phyloP scores from a whole-genome alignment of 2,329 filamentous ascomycete species.

The Reticulascus tulasneorum region DNA sequence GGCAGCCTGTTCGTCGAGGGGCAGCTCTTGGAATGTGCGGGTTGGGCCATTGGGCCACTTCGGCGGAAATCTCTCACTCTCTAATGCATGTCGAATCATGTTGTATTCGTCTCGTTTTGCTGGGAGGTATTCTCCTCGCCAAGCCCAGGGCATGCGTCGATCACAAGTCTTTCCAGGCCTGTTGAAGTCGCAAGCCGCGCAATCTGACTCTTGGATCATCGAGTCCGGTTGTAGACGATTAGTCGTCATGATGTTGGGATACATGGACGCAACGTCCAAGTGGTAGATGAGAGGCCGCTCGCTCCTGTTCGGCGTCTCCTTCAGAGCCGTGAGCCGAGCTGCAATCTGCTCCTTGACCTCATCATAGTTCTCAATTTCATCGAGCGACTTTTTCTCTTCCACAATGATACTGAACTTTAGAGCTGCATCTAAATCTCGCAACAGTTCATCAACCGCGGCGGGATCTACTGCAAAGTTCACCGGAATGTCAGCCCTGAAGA shows the following conservation, averaged over 20 bases:
- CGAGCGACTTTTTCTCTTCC: conserved; percentile 77
- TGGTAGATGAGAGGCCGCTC: conserved; percentile 94
- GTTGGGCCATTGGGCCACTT: conserved; percentile 65
- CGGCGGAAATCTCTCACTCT: conserved; percentile 89
- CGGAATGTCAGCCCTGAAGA: conserved; percentile 93
- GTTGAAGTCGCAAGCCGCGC: conserved; percentile 97
- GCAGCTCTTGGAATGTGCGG: conserved; percentile 76
- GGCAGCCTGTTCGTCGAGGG: conserved; percentile 74
- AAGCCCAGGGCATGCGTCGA: conserved; percentile 89
- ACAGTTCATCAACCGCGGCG: conserved; percentile 81
- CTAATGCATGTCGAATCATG: conserved; percentile 89
- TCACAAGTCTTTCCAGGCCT: conserved; percentile 96
- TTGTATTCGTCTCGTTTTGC: conserved; percentile 98
- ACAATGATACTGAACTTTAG: conserved; percentile 82
- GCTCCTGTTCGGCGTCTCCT: conserved; percentile 75
- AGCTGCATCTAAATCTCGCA: conserved; percentile 81
- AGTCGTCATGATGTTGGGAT: conserved; percentile 99
- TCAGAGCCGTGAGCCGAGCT: conserved; percentile 66
- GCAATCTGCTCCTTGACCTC: conserved; percentile 81
- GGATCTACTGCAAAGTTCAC: conserved; percentile 92
- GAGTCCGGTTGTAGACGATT: conserved; percentile 96
- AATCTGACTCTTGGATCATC: conserved; percentile 97
- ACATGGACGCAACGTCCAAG: conserved; percentile 98
- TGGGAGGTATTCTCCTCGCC: conserved; percentile 95
- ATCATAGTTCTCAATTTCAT: conserved; percentile 76